phyloP scores from a whole-genome alignment of 257 asterid genomes.

The Solanum habrochaites region DNA sequence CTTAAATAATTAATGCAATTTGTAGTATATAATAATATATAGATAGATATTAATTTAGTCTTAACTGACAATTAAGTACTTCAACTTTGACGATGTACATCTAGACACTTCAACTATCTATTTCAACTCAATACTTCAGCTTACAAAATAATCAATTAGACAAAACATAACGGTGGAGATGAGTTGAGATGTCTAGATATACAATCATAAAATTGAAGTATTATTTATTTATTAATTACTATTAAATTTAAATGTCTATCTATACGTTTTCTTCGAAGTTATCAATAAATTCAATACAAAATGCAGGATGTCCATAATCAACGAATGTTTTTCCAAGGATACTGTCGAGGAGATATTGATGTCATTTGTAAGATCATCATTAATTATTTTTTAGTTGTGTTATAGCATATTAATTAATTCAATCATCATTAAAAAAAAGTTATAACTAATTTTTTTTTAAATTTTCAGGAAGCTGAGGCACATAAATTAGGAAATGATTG shows the following conservation, averaged over 20 bases:
- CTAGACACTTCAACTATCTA: background rate
- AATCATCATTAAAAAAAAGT: background rate
- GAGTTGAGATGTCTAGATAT: background rate
- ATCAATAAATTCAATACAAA: background rate
- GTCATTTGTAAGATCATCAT: conserved; percentile 45
- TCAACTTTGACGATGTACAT: background rate
- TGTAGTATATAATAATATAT: background rate
- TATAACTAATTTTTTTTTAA: background rate
- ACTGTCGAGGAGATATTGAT: conserved; percentile 65
- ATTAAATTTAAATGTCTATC: no score
- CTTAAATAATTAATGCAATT: background rate
- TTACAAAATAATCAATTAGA: no score
- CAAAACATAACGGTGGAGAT: background rate
- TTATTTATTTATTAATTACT: no score
- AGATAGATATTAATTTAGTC: background rate
- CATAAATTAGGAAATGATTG: conserved; percentile 64
- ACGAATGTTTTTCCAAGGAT: conserved; percentile 66
- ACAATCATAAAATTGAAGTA: background rate
- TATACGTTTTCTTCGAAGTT: no score
- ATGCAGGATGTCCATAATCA: conserved; percentile 49
- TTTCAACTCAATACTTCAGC: background rate
- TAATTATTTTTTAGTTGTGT: background rate
- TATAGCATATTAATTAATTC: background rate
- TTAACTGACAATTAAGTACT: no score
- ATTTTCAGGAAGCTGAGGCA: conserved; percentile 72